Evolutionary conservation across 495 filamentous ascomycete species (phyloP), one percentile per base, ranked within the genome.

Genomic region (Neurospora discreta): DNA sequence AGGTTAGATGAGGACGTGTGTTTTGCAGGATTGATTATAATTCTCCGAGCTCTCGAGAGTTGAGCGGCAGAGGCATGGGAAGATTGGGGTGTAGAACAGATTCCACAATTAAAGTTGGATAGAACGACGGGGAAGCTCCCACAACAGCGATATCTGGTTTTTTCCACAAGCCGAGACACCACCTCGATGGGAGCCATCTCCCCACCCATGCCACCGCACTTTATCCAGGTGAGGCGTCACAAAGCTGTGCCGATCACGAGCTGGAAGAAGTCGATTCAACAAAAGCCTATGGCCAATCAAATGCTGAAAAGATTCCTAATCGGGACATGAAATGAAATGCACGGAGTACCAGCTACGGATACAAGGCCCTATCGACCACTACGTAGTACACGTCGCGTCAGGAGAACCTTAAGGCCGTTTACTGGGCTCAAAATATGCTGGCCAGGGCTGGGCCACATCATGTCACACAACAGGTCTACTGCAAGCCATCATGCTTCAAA

Each of bases 241-340:
- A 65, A 65, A 65, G 15, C 26, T 65, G 52, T 65, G 52, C 52
- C 52, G 52, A 33, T 65, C 52, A 33, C 26, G 52, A 65, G 52
- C 52, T 65, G 52, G 52, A 15, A 65, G 26, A 33, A 65, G 52
- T 33, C 26, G 11, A 58, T 26, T 58, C 13, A 23, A 52, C 44
- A n/a, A 60, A 30, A 30, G 13, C 8, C 20, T 13, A 13, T 72
- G 73, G 52, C 77, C 77, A 78, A 78, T 78, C 72, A 77, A 39
- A 39, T 42, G 23, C 23, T 38, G 30, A 67, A 39, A 46, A 18
- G 18, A 39, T 30, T 77, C 76, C 76, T 70, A 67, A 78, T 78
- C 39, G 8, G 76, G 76, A 33, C 52, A 60, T 60, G 52, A 60
- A 23, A 60, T 60, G 52, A 60, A 60, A 60, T 60, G 52, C 52